Conservation (phyloP, 805 yeast genomes). For the Isabelozyma rhagii region DNA sequence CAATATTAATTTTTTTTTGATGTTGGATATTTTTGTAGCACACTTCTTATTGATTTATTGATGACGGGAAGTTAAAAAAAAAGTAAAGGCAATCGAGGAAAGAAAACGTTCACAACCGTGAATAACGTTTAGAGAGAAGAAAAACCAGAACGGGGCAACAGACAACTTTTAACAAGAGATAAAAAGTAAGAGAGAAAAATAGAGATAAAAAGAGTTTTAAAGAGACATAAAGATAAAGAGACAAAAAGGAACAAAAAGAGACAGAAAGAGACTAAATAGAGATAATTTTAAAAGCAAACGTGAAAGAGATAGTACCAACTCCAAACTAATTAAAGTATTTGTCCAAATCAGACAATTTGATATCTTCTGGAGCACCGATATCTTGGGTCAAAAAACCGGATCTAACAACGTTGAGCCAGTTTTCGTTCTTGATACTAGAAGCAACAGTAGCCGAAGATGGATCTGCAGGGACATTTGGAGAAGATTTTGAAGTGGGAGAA, state of each 20-base stretch:
- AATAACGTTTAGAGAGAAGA: neutral
- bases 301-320: neutral
- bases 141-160: neutral
- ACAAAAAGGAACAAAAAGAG: neutral
- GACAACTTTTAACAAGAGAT: neutral
- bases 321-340: constrained; percentile 29
- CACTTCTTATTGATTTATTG: neutral
- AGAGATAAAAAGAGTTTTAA: neutral
- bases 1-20: neutral
- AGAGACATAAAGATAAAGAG: neutral
- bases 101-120: neutral
- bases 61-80: neutral
- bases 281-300: neutral
- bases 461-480: constrained; percentile 7
- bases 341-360: constrained; percentile 63
- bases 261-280: neutral
- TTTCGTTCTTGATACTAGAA: constrained; percentile 24
- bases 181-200: neutral
- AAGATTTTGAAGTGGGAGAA: constrained; percentile 11
- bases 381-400: constrained; percentile 77
- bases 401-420: constrained; percentile 72
- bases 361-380: constrained; percentile 75
- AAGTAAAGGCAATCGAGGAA: neutral
- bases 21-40: neutral
- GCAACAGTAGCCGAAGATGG: neutral